Conservation (phyloP, 495 filamentous ascomycete genomes). For the Trichoderma asperelloides region DNA sequence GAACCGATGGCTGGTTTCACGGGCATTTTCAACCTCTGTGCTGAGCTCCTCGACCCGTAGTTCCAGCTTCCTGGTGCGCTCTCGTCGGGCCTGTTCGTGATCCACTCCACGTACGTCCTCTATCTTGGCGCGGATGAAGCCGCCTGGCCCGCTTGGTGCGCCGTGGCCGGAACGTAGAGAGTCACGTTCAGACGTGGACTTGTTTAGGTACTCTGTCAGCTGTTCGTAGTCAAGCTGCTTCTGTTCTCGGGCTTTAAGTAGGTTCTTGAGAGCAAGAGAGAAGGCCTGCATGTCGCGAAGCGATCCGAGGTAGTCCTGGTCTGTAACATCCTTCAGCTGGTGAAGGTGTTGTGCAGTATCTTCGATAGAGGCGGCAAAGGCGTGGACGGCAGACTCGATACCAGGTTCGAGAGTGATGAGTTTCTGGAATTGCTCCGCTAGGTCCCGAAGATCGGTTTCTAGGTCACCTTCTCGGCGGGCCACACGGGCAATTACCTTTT, state of each 20-base stretch:
- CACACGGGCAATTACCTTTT: conserved; percentile 85
- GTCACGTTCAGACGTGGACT: conserved; percentile 82
- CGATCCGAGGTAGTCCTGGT: conserved; percentile 88
- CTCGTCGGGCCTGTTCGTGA: conserved; percentile 81
- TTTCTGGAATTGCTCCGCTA: conserved; percentile 89
- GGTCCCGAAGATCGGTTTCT: conserved; percentile 79
- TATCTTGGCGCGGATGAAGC: conserved; percentile 91
- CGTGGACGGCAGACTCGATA: conserved; percentile 67
- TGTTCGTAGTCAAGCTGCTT: conserved; percentile 98
- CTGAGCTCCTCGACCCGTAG: conserved; percentile 84
- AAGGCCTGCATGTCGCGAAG: conserved; percentile 93
- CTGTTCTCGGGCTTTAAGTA: conserved; percentile 89
- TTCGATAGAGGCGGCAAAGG: conserved; percentile 79
- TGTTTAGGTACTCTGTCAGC: conserved; percentile 88
- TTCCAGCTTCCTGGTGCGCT: conserved; percentile 81
- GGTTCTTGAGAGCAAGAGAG: conserved; percentile 68
- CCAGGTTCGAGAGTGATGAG: conserved; percentile 84
- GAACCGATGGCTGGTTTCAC: conserved; percentile 73
- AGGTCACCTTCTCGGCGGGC: conserved; percentile 82
- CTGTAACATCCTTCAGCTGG: conserved; percentile 78
- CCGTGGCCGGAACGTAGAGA: conserved; percentile 58
- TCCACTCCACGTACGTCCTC: conserved; percentile 96
- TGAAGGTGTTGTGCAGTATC: conserved; percentile 68
- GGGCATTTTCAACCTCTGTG: conserved; percentile 76
- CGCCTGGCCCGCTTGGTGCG: conserved; percentile 57